phyloP scores from a whole-genome alignment of 495 filamentous ascomycete genomes.

The Xylaria venustula region DNA sequence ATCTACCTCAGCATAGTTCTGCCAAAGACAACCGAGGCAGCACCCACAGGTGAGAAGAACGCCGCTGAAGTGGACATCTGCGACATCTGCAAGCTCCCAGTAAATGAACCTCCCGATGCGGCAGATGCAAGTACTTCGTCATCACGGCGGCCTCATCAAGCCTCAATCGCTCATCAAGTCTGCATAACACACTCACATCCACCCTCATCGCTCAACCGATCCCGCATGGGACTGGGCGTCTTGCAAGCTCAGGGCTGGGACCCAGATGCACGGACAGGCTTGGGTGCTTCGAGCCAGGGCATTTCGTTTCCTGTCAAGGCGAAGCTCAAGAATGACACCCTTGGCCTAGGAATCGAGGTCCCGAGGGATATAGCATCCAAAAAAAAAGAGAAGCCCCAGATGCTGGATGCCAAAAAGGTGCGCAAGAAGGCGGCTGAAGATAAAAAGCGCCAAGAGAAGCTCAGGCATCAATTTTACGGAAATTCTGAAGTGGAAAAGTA shows the following conservation, averaged over 20 bases:
- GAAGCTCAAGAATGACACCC: constrained; percentile 68
- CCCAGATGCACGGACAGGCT: constrained; percentile 70
- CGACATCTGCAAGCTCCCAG: constrained; percentile 37
- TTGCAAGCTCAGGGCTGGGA: constrained; percentile 84
- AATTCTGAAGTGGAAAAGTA: constrained; percentile 72
- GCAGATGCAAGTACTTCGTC: constrained; percentile 1
- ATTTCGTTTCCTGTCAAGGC: constrained; percentile 73
- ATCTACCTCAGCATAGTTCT: constrained; percentile 74
- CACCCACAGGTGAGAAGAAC: constrained; percentile 19
- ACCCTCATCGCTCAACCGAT: constrained; percentile 80
- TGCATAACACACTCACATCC: constrained; percentile 78
- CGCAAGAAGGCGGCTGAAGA: constrained; percentile 59
- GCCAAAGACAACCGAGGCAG: constrained; percentile 33
- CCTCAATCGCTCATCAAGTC: constrained; percentile 77
- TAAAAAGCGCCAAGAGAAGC: constrained; percentile 59
- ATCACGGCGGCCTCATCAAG: constrained; percentile 54
- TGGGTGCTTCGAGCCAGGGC: constrained; percentile 71
- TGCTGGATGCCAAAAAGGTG: constrained; percentile 69
- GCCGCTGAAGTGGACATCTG: constrained; percentile 13
- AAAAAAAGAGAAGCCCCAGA: constrained; percentile 53
- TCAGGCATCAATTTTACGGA: constrained; percentile 66
- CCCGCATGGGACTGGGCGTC: constrained; percentile 69
- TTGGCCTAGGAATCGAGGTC: constrained; percentile 64
- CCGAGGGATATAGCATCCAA: constrained; percentile 37
- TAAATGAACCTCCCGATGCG: constrained; percentile 19